Base-by-base conservation (phyloP, 1,139 yeast species). In the Pichia sp. region DNA sequence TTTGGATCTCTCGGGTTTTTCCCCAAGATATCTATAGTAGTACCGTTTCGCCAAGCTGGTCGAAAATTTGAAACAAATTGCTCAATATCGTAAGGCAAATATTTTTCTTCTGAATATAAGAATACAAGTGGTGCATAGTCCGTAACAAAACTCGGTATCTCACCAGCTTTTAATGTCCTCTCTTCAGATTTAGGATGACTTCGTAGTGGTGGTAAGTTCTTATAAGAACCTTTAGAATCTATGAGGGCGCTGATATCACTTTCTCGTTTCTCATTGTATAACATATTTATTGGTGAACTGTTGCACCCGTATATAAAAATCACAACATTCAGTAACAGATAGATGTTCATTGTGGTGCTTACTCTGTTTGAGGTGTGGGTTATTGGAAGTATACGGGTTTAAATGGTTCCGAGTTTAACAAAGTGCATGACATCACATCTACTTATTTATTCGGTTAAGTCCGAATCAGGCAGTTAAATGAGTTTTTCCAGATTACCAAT, bases 41-140 rank as follows among this genome's bases (percentile, higher is more conserved):
- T 60, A 1, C 79, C 79, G 52, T 77, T 76, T 9, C 52, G 58
- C 51, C 62, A 68, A 25, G 64, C 65, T 15, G 69, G 70, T 60
- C 67, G 55, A 61, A 86, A 82, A 57, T 84, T 73, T 10, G 66
- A 66, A 11, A 85, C 89, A 59, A 62, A 91, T 34, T 82, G 74
- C 38, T 68, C 71, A 35, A 88, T 72, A 54, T 86, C 94, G 51
- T 85, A 85, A 0, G 98, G 98, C 49, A 83, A 66, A 58, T 88
- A 91, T 44, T 69, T 64, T 55, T 91, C 98, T 57, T 91, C 98
- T 1, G 94, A 80, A 64, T 89, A 89, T 20, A 91, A 66, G 57
- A 85, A 86, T 2, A 91, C 91, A 42, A 79, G 63, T 0, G 98
- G 97, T 4, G 91, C 77, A 57, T 77, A 73, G 38, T 82, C 80